Evolutionary conservation across 148 eudicot genomes (phyloP).

Genomic region (Rhododendron simsii): DNA sequence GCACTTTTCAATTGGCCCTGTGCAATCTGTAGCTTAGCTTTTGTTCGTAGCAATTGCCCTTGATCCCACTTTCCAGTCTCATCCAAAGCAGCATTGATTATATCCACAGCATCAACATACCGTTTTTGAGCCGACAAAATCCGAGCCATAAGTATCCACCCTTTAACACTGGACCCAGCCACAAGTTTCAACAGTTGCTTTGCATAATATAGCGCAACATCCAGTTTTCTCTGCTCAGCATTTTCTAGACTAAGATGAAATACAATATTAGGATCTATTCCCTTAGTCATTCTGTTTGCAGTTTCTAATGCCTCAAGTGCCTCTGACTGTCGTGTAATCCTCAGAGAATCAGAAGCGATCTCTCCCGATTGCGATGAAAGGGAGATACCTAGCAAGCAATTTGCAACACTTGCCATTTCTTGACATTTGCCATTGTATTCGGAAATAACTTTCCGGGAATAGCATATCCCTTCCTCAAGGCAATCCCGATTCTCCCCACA

Average conservation of each 20-base stretch:
- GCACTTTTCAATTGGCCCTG: constrained; percentile 61
- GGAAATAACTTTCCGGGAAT: constrained; percentile 27
- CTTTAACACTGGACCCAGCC: constrained; percentile 54
- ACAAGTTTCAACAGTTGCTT: constrained; percentile 58
- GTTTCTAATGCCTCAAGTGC: constrained; percentile 55
- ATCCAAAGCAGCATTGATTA: constrained; percentile 73
- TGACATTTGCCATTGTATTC: constrained; percentile 30
- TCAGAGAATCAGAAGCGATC: constrained; percentile 44
- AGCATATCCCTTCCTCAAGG: constrained; percentile 42
- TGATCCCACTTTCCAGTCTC: constrained; percentile 88
- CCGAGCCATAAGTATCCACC: constrained; percentile 77
- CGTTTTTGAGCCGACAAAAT: constrained; percentile 75
- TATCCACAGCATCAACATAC: constrained; percentile 60
- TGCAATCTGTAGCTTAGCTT: constrained; percentile 74
- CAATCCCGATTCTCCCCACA: constrained; percentile 23
- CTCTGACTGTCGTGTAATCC: constrained; percentile 46
- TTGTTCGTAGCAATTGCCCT: constrained; percentile 67
- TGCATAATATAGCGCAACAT: constrained; percentile 68
- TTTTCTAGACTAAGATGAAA: constrained; percentile 68
- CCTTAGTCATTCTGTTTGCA: constrained; percentile 35
- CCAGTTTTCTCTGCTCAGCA: constrained; percentile 92
- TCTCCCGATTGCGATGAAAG: constrained; percentile 46
- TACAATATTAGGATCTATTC: constrained; percentile 33
- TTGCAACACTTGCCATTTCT: constrained; percentile 39
- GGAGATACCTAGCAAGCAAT: constrained; percentile 54